Evolutionary conservation across 495 filamentous ascomycete genomes (phyloP), one percentile per base, ranked within the genome.

Genomic region (Amniculicola lignicola): DNA sequence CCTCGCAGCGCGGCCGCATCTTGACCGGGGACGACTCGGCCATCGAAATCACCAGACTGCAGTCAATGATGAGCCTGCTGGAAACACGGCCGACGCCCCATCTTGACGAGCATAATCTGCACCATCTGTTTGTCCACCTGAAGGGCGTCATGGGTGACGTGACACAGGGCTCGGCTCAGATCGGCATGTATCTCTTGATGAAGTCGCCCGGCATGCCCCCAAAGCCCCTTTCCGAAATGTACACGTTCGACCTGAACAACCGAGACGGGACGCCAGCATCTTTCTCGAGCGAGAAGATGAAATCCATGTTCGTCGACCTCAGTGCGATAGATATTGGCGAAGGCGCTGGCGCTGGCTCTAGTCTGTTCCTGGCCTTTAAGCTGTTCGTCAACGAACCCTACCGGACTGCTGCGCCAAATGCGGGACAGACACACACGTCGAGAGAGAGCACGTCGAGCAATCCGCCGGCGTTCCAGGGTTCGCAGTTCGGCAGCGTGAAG

Each of bases 51-150:
- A 90, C 90, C 18, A 88, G 82, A 63, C 76, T 96, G 41, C 93
- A 99, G 72, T 91, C 91, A 3, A 83, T 87, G 58, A 99, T 99
- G 93, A 94, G 89, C 67, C 79, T 97, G 66, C 78, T 99, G 12
- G 87, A 95, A 48, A 85, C 84, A 59, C 80, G 83, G 21, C 90
- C 90, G 3, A 77, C 76, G 4, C 72, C 75, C 5, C 71, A 78
- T 16, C 74, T 81, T 9, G 93, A 97, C 64, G 74, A 79, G 19
- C 79, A 87, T 3, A 80, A 85, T 14, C 71, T 94, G 31, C 85
- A 96, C 68, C 92, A 99, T 68, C 68, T 99, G 3, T 75, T 95
- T 51, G 75, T 96, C 12, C 88, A 95, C 59, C 79, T 95, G 51
- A 92, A 85, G 59, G 81, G 82, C 12, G 84, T 96, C 51, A 81